Percentiles rank a stretch among this genome's conserved stretches.
Conservation (phyloP, 139 green algal genomes). For the Desmodesmus armatus region DNA sequence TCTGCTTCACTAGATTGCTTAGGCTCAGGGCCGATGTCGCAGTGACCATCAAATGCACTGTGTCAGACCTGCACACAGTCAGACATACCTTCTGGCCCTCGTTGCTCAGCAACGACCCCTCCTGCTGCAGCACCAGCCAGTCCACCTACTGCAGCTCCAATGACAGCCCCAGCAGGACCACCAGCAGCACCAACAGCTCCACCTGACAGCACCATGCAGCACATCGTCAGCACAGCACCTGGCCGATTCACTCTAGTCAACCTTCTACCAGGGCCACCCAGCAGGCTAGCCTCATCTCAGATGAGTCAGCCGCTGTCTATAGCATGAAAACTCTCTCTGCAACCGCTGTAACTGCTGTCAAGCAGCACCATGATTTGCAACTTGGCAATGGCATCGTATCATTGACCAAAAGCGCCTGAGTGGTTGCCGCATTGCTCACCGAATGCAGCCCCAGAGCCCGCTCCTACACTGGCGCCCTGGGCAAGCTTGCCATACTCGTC, state of each 20-base stretch:
- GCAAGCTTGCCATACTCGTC: background rate
- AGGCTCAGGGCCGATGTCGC: background rate
- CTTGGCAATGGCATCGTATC: too few relatives aligned
- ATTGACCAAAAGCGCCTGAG: too few relatives aligned
- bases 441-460: background rate
- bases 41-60: background rate
- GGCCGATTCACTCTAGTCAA: too few relatives aligned
- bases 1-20: background rate
- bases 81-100: constrained; percentile 13
- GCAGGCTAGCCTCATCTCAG: too few relatives aligned
- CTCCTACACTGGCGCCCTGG: background rate
- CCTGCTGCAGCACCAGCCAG: constrained; percentile 25
- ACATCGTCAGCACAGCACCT: too few relatives aligned
- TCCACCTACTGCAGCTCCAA: constrained; percentile 26
- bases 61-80: background rate
- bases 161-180: constrained; percentile 20
- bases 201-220: too few relatives aligned
- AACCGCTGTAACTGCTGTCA: too few relatives aligned
- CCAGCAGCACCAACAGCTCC: constrained; percentile 36
- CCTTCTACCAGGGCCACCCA: too few relatives aligned
- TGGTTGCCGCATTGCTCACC: too few relatives aligned
- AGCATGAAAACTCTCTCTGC: too few relatives aligned
- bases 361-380: too few relatives aligned
- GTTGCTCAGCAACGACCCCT: background rate
- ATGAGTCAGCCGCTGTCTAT: too few relatives aligned